Evolutionary conservation across 2,329 filamentous ascomycete species (phyloP).

Genomic region (Mycogone perniciosa): DNA sequence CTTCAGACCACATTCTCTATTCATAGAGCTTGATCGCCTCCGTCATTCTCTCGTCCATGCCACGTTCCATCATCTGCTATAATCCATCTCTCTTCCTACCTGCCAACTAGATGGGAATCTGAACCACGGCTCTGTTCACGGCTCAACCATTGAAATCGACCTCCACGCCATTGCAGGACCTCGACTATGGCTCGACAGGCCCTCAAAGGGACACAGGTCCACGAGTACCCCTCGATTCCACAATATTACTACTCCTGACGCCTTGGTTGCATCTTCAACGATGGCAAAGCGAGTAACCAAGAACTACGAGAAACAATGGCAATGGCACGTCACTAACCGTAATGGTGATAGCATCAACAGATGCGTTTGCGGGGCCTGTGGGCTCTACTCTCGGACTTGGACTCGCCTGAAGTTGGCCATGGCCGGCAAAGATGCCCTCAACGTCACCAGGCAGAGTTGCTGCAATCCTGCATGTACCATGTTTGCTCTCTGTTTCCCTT

Average conservation of each 20-base stretch:
- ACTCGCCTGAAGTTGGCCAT: slow-evolving; percentile 20
- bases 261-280: neutral
- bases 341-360: slow-evolving; percentile 1
- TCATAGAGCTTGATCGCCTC: no score
- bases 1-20: no score
- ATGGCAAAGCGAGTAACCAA: slow-evolving; percentile 18
- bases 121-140: no score
- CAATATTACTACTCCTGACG: no score
- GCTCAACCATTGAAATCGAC: neutral
- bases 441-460: slow-evolving; percentile 13
- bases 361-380: slow-evolving; percentile 20
- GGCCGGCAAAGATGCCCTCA: slow-evolving; percentile 15
- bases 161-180: neutral
- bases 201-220: neutral
- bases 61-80: neutral
- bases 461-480: slow-evolving; percentile 20
- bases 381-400: slow-evolving; percentile 22
- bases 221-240: no score
- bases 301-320: slow-evolving; percentile 14
- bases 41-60: no score
- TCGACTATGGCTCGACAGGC: slow-evolving; percentile 21
- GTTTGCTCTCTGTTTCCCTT: slow-evolving; percentile 22
- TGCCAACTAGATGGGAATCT: no score
- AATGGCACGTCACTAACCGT: slow-evolving; percentile 12
- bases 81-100: neutral